Percentiles rank a stretch among this genome's conserved stretches.
phyloP scores from a whole-genome alignment of 2,329 filamentous ascomycete species.

The Apiospora malaysiana region DNA sequence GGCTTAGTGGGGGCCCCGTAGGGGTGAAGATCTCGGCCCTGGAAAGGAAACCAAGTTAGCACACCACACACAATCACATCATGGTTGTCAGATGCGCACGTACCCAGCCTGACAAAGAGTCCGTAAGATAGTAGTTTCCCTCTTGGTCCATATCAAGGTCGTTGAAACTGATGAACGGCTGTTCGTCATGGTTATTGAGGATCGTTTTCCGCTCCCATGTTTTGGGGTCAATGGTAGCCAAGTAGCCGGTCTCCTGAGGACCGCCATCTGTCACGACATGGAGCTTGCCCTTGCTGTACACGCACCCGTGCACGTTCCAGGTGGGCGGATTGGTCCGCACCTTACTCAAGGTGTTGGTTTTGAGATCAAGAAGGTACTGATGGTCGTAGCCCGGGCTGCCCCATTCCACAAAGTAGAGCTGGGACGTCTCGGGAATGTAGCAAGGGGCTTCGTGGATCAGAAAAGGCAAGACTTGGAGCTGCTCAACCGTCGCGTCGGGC shows the following conservation, averaged over 20 bases:
- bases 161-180: slow-evolving; percentile 10
- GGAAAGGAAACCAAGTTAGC: neutral
- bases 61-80: neutral
- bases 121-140: slow-evolving; percentile 9
- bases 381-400: slow-evolving; percentile 2
- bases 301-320: neutral
- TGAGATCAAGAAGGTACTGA: slow-evolving; percentile 13
- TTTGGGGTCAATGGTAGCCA: slow-evolving; percentile 10
- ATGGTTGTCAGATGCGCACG: neutral
- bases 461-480: neutral
- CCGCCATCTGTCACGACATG: slow-evolving; percentile 13
- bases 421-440: neutral
- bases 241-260: neutral
- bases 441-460: slow-evolving; percentile 17
- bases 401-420: slow-evolving; percentile 13
- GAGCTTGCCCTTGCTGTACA: slow-evolving; percentile 16
- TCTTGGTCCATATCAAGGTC: slow-evolving; percentile 10
- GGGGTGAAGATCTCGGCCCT: slow-evolving; percentile 10
- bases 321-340: neutral
- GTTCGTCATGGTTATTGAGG: slow-evolving; percentile 1
- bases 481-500: slow-evolving; percentile 11
- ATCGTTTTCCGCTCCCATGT: slow-evolving; percentile 12
- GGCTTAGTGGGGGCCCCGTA: neutral
- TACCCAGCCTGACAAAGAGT: slow-evolving; percentile 13
- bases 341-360: slow-evolving; percentile 12